Evolutionary conservation across 2,329 filamentous ascomycete genomes (phyloP).

Genomic region (Fusarium sambucinum): DNA sequence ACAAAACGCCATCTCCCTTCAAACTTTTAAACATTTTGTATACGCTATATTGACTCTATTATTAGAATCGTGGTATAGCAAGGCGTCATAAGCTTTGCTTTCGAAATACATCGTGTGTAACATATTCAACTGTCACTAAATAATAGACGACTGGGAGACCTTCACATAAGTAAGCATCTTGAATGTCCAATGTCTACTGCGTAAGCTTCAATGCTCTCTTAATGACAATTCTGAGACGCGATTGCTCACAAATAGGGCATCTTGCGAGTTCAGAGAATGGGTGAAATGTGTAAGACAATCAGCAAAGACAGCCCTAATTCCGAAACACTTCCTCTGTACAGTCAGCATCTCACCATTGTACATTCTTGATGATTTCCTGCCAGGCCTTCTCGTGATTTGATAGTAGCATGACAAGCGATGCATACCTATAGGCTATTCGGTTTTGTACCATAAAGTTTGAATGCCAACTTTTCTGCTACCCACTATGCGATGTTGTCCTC

Average conservation of each 20-base stretch:
- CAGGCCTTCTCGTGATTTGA: neutral
- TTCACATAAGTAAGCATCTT: neutral
- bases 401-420: neutral
- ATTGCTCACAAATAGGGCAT: slow-evolving; percentile 21
- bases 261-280: neutral
- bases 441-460: no score
- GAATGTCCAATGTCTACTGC: neutral
- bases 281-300: neutral
- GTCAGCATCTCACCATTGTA: neutral
- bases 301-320: neutral
- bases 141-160: neutral
- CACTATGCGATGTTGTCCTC: neutral
- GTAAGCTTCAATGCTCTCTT: slow-evolving; percentile 17
- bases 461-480: no score
- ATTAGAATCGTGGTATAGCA: neutral
- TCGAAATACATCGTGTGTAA: neutral
- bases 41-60: neutral
- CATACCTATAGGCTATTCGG: neutral
- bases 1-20: slow-evolving; percentile 1
- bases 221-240: slow-evolving; percentile 10
- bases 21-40: neutral
- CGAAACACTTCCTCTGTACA: neutral
- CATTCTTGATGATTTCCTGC: rapidly evolving
- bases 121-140: neutral
- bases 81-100: neutral